Base-by-base conservation (phyloP, 176 grass and related monocot species). In the Alopecurus myosuroides region DNA sequence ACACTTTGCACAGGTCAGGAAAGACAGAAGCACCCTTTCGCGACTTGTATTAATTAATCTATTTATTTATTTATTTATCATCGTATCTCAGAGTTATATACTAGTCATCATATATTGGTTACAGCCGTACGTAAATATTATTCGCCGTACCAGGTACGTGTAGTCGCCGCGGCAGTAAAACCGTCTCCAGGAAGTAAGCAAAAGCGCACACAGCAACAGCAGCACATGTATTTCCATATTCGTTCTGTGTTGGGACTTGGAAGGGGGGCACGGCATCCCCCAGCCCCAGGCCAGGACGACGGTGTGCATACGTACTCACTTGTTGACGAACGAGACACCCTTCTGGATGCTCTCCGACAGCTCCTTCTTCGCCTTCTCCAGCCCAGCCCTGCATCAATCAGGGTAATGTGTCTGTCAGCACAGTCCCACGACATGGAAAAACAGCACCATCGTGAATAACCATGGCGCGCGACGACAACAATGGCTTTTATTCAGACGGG, bases 311-410 rank as follows among this genome's bases (percentile, higher is more conserved):
- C 2, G 23, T 61, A 74, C 87, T 91, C 85, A 97, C 81, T 93
- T 94, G 22, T 86, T 90, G 50, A 90, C 80, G 77, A 97, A 97
- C 35, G 85, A 88, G 44, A 97, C 86, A 1, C 94, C 94, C 88
- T 97, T 94, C n/a, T 94, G 82, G 77, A 97, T 97, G 41, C 94
- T 94, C 31, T 86, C 81, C 2, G 53, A 70, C 44, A 97, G 83
- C 78, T 97, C 94, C 66, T 91, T 83, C 86, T 97, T 97, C 44
- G 94, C 94, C 88, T 94, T 94, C 68, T 87, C 88, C 82, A 97
- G 87, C 42, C 92, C 88, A 86, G 78, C 53, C 71, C 92, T 97
- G 88, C 85, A 48, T 76, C 50, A 55, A 50, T 73, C 52, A 57
- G 7, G 74, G 74, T 2, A 45, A 45, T n/a, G n/a, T n/a, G n/a